Base-by-base conservation (phyloP, 768 basidiomycete genomes). In the Cystobasidium onofrii region DNA sequence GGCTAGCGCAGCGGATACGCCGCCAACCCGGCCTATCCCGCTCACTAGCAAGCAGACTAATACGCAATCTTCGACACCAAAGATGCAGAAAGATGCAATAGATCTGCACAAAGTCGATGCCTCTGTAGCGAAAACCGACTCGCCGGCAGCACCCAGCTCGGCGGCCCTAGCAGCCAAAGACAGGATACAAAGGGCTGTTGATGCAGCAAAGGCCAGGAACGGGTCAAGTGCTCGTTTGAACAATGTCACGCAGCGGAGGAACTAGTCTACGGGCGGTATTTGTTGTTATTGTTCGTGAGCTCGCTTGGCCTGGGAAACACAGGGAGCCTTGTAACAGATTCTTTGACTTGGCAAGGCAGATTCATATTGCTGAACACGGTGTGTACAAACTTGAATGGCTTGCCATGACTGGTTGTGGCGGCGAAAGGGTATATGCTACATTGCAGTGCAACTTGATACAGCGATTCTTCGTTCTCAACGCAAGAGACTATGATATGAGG, bases 91-190 rank as follows among this genome's bases (percentile, higher is more conserved):
- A 15, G 17, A 18, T 12, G 46, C 41, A 33, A 25, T 10, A 29
- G 39, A 9, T 23, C 10, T 2, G 69, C 33, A 57, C 15, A 71
- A 17, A 60, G 17, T 17, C 15, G n/a, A 29, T 18, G n/a, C n/a
- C n/a, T n/a, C n/a, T n/a, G n/a, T n/a, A n/a, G 4, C 18, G 31
- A 10, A 23, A 27, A 46, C 29, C 17, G 20, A 39, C 33, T 12
- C 57, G 15, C 39, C 39, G 10, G 20, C 33, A 29, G 44, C 65
- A n/a, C 65, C 65, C 13, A 67, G 65, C 34, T 67, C 65, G 20
- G 65, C 65, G 10, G 65, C 65, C 4, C 29, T 67, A 20, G 65
- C 65, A 18, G 65, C 65, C 2, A 67, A 50, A 31, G 50, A 54
- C 15, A 46, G 65, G 29, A 50, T 67, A n/a, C 44, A 67, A 7